These are phyloP conservation scores for Calonectria montana DNA, from an alignment of 2,329 filamentous ascomycete species.

Conservation along the genomic window DNA sequence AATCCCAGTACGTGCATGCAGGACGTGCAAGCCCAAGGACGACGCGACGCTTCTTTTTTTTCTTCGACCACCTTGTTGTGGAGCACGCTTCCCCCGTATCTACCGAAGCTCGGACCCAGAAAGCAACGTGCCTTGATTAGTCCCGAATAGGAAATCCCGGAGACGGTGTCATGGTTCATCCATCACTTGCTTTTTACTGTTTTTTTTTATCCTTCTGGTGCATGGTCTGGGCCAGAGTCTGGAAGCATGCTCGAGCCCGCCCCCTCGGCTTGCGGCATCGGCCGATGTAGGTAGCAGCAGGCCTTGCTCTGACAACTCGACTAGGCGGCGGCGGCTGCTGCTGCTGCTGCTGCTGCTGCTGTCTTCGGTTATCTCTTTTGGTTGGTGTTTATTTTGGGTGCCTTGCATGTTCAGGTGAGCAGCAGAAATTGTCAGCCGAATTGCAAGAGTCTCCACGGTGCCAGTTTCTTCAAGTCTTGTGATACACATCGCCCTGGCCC, in stretches of 20 bases:
- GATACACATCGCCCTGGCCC: not conserved
- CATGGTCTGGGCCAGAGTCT: slow-evolving; percentile 11
- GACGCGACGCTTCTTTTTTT: slow-evolving; percentile 6
- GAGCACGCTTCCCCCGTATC: not conserved
- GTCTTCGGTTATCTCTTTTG: slow-evolving; percentile 21
- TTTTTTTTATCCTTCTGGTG: not conserved
- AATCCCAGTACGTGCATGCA: slow-evolving; percentile 9
- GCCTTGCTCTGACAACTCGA: not conserved
- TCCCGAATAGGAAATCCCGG: slow-evolving; percentile 35
- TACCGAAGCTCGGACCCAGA: not conserved
- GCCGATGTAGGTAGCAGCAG: not conserved
- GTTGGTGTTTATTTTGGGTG: slow-evolving; percentile 5
- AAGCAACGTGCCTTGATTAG: slow-evolving; percentile 7
- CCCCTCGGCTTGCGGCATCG: slow-evolving; percentile 19
- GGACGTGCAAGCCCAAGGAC: not conserved
- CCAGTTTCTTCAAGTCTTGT: slow-evolving; percentile 3
- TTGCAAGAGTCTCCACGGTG: slow-evolving; percentile 3
- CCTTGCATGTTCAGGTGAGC: slow-evolving; percentile 12
- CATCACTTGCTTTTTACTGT: not conserved
- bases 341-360: no score
- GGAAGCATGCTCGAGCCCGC: slow-evolving; percentile 9
- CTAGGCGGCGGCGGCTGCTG: no score
- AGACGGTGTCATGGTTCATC: slow-evolving; percentile 10
- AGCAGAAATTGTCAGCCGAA: slow-evolving; percentile 11
- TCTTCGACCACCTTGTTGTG: not conserved